Evolutionary conservation across 2,329 filamentous ascomycete species (phyloP).

Genomic region (Stemphylium lycopersici): DNA sequence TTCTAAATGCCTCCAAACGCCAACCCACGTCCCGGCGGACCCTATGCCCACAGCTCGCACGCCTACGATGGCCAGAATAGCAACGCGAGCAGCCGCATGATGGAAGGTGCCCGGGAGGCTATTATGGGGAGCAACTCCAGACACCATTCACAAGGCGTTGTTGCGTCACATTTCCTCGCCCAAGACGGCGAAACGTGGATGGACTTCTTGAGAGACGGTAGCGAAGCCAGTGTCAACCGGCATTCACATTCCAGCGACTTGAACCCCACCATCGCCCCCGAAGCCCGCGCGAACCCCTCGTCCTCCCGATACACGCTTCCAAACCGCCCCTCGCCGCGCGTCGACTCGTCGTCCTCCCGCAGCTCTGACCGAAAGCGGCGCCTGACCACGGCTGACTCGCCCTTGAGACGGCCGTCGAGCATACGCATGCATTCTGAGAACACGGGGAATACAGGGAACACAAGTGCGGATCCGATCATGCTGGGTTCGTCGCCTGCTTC

Average conservation of each 20-base stretch:
- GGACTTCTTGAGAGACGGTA: constrained; percentile 40
- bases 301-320: constrained; percentile 28
- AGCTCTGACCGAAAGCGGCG: constrained; percentile 46
- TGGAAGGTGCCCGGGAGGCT: constrained; percentile 7
- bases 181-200: constrained; percentile 45
- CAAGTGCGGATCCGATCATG: constrained; percentile 31
- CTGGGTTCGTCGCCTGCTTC: constrained; percentile 28
- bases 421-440: constrained; percentile 28
- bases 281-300: constrained; percentile 13
- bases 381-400: constrained; percentile 42
- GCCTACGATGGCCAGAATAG: constrained; percentile 22
- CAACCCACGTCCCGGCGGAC: constrained; percentile 11
- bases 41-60: constrained; percentile 24
- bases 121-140: constrained; percentile 8
- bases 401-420: constrained; percentile 38
- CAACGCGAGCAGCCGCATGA: constrained; percentile 12
- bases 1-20: constrained; percentile 21
- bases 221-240: constrained; percentile 19
- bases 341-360: constrained; percentile 26
- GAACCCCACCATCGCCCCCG: constrained; percentile 8
- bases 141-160: constrained; percentile 27
- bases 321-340: constrained; percentile 23
- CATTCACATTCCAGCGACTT: constrained; percentile 9
- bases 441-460: constrained; percentile 15
- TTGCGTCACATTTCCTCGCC: constrained; percentile 37